Percentiles rank a stretch among this genome's conserved stretches.
These are phyloP conservation scores for Tremella mesenterica DNA, from an alignment of 768 basidiomycete genomes.

Conservation along the genomic window DNA sequence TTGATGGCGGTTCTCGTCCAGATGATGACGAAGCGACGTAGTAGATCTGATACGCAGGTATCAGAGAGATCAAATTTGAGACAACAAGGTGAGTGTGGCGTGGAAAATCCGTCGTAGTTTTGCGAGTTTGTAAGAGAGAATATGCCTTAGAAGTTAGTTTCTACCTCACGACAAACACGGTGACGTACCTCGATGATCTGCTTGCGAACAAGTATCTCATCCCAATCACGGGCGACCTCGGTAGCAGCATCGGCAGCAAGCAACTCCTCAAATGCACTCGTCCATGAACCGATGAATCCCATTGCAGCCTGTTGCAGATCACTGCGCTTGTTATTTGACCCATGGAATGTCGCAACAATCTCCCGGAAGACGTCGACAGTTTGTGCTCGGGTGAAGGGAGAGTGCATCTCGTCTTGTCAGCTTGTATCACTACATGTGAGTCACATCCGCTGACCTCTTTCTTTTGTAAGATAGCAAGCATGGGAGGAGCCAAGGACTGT, in stretches of 20 bases:
- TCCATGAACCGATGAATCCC: conserved; percentile 92
- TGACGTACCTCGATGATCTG: conserved; percentile 71
- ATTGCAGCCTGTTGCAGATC: conserved; percentile 61
- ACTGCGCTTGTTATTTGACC: conserved; percentile 89
- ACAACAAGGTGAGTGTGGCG: conserved; percentile 18
- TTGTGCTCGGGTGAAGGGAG: conserved; percentile 70
- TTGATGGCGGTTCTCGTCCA: conserved; percentile 53
- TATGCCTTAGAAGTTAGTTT: background rate
- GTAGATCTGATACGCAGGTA: conserved; percentile 46
- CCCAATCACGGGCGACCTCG: conserved; percentile 69
- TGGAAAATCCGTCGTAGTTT: background rate
- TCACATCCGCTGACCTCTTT: conserved; percentile 54
- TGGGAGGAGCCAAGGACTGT: conserved; percentile 75
- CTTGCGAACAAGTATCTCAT: conserved; percentile 65
- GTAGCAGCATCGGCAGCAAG: conserved; percentile 56
- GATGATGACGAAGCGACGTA: conserved; percentile 43
- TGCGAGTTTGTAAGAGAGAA: background rate
- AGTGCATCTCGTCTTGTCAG: conserved; percentile 52
- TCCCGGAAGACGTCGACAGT: conserved; percentile 83
- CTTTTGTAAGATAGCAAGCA: conserved; percentile 69
- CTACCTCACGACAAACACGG: background rate
- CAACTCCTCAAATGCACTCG: conserved; percentile 77
- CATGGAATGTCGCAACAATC: conserved; percentile 78
- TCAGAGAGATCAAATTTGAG: conserved; percentile 53
- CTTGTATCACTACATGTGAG: no score